These are phyloP conservation scores for Halophytophthora polymorphica DNA, from an alignment of 352 stramenopile genomes.

Conservation along the genomic window DNA sequence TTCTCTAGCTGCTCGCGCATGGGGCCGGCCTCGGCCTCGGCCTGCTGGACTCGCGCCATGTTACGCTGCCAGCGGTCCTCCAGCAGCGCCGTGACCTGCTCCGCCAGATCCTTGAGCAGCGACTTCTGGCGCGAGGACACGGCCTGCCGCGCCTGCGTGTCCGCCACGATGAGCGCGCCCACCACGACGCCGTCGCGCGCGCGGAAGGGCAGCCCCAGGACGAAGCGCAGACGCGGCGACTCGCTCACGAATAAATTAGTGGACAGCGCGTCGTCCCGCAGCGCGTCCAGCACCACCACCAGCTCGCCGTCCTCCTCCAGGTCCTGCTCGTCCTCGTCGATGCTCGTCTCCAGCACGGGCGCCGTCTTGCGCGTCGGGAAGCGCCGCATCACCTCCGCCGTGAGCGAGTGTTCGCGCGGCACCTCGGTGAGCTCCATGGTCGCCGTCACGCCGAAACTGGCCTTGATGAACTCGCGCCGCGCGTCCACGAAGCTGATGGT, in stretches of 20 bases:
- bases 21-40: constrained; percentile 22
- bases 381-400: constrained; percentile 53
- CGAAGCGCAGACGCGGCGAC: constrained; percentile 46
- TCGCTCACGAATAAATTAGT: constrained; percentile 59
- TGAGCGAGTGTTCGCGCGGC: constrained; percentile 51
- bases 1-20: constrained; percentile 42
- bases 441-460: constrained; percentile 36
- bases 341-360: constrained; percentile 22
- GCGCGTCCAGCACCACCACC: constrained; percentile 44
- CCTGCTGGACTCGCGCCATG: constrained; percentile 25
- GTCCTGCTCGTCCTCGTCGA: constrained; percentile 25
- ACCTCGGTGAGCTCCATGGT: constrained; percentile 32
- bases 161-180: constrained; percentile 54
- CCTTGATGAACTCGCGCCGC: constrained; percentile 55
- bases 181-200: constrained; percentile 48
- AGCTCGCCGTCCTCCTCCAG: constrained; percentile 15
- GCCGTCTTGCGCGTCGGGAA: constrained; percentile 16
- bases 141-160: constrained; percentile 32
- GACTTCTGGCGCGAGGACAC: constrained; percentile 29
- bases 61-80: constrained; percentile 40
- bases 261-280: constrained; percentile 35
- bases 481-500: constrained; percentile 68
- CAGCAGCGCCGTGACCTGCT: constrained; percentile 44
- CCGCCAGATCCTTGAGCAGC: constrained; percentile 35
- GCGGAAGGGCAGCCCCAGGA: constrained; percentile 52